Percentiles rank a stretch among this genome's conserved stretches.
Evolutionary conservation across 345 rosid species (phyloP).

Genomic region (Camelina neglecta): DNA sequence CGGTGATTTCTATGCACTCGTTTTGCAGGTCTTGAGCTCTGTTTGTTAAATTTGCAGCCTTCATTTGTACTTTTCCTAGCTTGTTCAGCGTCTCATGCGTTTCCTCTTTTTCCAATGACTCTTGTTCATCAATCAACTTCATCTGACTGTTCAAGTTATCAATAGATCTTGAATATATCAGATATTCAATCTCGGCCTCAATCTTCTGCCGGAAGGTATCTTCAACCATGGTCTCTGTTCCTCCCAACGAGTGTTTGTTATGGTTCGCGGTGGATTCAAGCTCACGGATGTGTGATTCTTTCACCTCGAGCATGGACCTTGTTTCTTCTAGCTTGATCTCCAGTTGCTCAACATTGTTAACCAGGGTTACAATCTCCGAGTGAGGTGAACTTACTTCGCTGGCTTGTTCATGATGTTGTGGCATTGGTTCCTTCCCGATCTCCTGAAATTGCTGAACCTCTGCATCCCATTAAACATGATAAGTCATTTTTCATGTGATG

Average conservation of each 20-base stretch:
- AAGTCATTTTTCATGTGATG: background rate
- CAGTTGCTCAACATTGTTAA: slow-evolving; percentile 52
- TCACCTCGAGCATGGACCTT: slow-evolving; percentile 49
- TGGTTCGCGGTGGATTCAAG: slow-evolving; percentile 55
- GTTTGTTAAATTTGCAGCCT: slow-evolving; percentile 52
- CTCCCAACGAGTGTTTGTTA: slow-evolving; percentile 11
- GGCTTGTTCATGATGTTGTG: slow-evolving; percentile 33
- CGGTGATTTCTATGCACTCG: slow-evolving; percentile 46
- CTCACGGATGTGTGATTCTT: slow-evolving; percentile 59
- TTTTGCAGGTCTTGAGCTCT: slow-evolving; percentile 57
- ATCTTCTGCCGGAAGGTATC: slow-evolving; percentile 67
- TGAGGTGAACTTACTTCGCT: slow-evolving; percentile 49
- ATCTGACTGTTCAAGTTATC: slow-evolving; percentile 51
- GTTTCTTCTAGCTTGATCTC: slow-evolving; percentile 60
- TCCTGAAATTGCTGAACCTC: slow-evolving; percentile 59
- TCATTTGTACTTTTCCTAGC: slow-evolving; percentile 54
- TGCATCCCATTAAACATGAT: slow-evolving; percentile 41
- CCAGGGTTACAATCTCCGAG: slow-evolving; percentile 43
- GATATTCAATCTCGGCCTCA: slow-evolving; percentile 81
- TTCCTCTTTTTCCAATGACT: slow-evolving; percentile 52
- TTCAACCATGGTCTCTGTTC: slow-evolving; percentile 60
- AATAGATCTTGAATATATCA: slow-evolving; percentile 54
- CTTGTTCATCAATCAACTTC: slow-evolving; percentile 48
- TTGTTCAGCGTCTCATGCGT: slow-evolving; percentile 43
- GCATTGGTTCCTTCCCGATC: slow-evolving; percentile 53